A percentile compares a stretch with the other conserved stretches of the same genome.
Conservation (phyloP, 768 basidiomycete genomes). For the Sutorius australiensis region DNA sequence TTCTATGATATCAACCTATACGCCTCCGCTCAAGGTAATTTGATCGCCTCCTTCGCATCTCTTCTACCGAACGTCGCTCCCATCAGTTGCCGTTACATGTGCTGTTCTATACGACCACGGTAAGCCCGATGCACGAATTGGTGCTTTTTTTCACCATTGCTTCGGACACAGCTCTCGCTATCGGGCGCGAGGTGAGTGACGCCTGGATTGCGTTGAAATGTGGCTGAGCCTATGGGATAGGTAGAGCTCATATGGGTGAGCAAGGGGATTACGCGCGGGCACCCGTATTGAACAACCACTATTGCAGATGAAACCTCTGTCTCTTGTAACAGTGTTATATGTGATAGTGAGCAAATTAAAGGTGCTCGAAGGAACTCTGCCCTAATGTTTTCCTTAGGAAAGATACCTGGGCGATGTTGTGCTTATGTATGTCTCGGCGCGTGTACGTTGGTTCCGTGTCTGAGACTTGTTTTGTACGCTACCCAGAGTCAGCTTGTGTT, state of each 20-base stretch:
- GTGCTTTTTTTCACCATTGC: neutral
- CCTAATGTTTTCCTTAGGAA: slow-evolving; percentile 19
- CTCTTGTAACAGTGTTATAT: slow-evolving; percentile 26
- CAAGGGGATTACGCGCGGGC: neutral
- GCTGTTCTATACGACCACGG: slow-evolving; percentile 31
- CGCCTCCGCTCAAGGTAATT: slow-evolving; percentile 22
- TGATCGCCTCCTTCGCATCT: neutral
- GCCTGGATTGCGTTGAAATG: neutral
- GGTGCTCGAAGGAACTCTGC: neutral
- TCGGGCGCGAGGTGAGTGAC: slow-evolving; percentile 28
- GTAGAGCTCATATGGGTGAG: slow-evolving; percentile 33
- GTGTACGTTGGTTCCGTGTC: neutral
- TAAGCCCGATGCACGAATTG: neutral
- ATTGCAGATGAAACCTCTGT: slow-evolving; percentile 23
- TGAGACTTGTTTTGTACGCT: neutral
- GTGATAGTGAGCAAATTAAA: slow-evolving; percentile 17
- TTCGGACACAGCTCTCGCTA: slow-evolving; percentile 16
- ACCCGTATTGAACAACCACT: neutral
- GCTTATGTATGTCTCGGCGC: slow-evolving; percentile 20
- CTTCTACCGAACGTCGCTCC: slow-evolving; percentile 3
- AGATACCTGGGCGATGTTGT: slow-evolving; percentile 31
- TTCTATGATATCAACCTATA: slow-evolving; percentile 10
- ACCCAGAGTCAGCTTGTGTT: slow-evolving; percentile 16
- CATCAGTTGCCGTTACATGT: slow-evolving; percentile 27
- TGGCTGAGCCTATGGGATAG: slow-evolving; percentile 9